Evolutionary conservation across 495 filamentous ascomycete genomes (phyloP).

Genomic region (Aspergillus indologenus): DNA sequence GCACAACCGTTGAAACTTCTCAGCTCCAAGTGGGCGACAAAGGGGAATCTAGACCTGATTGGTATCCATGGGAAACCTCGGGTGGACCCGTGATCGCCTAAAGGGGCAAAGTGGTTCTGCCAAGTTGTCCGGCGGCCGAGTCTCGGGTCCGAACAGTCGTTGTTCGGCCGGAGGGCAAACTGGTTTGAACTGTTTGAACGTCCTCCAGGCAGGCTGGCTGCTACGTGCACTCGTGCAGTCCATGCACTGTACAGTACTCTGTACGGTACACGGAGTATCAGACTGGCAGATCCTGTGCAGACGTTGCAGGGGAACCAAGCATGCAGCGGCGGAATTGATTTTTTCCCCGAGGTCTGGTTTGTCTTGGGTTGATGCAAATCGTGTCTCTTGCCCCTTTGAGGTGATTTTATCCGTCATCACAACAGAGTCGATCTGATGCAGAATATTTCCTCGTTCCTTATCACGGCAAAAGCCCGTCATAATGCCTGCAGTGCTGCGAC

Average conservation of each 20-base stretch:
- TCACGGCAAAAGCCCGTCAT: no score
- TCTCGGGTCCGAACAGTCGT: constrained; percentile 29
- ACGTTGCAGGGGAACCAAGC: no score
- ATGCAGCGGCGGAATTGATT: constrained; percentile 9
- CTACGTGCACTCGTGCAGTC: no score
- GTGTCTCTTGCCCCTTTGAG: constrained; percentile 5
- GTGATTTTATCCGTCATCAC: neutral
- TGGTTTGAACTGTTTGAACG: neutral
- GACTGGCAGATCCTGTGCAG: no score
- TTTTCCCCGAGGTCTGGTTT: neutral
- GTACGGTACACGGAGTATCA: no score
- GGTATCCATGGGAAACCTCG: neutral
- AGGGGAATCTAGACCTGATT: neutral
- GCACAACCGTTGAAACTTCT: constrained; percentile 12
- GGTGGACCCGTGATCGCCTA: constrained; percentile 3
- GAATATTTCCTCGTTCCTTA: neutral
- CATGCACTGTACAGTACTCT: no score
- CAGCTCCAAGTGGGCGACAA: neutral
- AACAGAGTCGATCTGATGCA: neutral
- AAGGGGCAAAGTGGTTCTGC: constrained; percentile 10
- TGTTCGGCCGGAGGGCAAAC: neutral
- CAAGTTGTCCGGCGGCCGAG: constrained; percentile 29
- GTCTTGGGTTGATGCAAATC: neutral
- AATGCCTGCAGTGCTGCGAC: no score
- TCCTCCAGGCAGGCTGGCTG: neutral